Percentiles rank a stretch among this genome's conserved stretches.
Conservation (phyloP, 2,329 filamentous ascomycete genomes). For the Arthroderma sp. region DNA sequence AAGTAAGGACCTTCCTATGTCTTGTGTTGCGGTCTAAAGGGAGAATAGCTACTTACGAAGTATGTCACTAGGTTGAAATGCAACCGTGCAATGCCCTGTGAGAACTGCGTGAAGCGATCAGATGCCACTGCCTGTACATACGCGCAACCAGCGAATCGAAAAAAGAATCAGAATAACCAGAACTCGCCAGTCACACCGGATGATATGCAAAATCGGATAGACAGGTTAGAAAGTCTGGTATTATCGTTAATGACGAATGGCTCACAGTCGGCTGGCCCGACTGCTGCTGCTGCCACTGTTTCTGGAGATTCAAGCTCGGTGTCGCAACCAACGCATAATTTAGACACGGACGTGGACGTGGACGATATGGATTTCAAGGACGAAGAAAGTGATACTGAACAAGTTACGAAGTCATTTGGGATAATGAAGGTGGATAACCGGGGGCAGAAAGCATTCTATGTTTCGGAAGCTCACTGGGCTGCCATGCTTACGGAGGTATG, state of each 20-base stretch:
- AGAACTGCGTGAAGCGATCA: conserved; percentile 84
- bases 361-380: conserved; percentile 37
- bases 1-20: conserved; percentile 48
- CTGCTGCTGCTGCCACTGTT: conserved; percentile 44
- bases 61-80: conserved; percentile 57
- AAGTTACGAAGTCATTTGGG: conserved; percentile 61
- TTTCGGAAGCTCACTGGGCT: conserved; percentile 75
- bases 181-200: conserved; percentile 54
- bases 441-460: conserved; percentile 63
- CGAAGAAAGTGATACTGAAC: conserved; percentile 56
- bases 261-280: conserved; percentile 44
- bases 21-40: background rate
- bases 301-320: conserved; percentile 28
- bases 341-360: conserved; percentile 16
- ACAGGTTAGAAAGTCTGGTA: conserved; percentile 82
- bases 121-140: conserved; percentile 75
- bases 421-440: conserved; percentile 67
- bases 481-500: conserved; percentile 57
- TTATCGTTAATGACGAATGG: conserved; percentile 89
- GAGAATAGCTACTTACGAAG: conserved; percentile 9
- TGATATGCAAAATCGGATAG: conserved; percentile 98
- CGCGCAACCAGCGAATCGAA: conserved; percentile 68
- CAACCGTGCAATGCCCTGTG: conserved; percentile 79
- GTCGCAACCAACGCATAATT: conserved; percentile 25
- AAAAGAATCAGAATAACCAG: conserved; percentile 50